Evolutionary conservation across 1,284 basidiomycete species (phyloP).

Genomic region (Ganoderma meredithae): DNA sequence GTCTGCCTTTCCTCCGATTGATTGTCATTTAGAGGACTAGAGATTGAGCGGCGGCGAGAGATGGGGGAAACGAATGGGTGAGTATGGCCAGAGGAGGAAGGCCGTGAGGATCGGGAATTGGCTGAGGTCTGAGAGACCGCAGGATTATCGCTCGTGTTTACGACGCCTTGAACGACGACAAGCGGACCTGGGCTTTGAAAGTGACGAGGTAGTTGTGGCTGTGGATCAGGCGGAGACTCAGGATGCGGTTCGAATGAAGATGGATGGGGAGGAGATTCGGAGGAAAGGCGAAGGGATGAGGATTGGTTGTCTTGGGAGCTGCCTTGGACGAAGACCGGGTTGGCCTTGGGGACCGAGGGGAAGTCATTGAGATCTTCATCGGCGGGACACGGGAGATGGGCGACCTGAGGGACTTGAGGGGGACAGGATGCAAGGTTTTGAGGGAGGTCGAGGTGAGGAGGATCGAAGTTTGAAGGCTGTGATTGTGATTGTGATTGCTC

Average conservation of each 20-base stretch:
- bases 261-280: constrained; percentile 14
- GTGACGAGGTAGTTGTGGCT: constrained; percentile 44
- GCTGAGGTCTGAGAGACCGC: constrained; percentile 33
- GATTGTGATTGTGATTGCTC: background rate
- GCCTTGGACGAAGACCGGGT: constrained; percentile 25
- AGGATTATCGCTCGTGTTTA: constrained; percentile 72
- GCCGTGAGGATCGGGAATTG: constrained; percentile 20
- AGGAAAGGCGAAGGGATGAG: constrained; percentile 15
- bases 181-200: constrained; percentile 79
- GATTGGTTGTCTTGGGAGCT: constrained; percentile 28
- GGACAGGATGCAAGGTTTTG: background rate
- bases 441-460: background rate
- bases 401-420: background rate
- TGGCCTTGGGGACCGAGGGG: constrained; percentile 19
- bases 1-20: constrained; percentile 31
- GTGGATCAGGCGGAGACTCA: constrained; percentile 16
- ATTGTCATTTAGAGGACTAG: constrained; percentile 19
- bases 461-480: constrained; percentile 2
- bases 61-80: constrained; percentile 1
- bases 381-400: background rate
- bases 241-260: background rate
- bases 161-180: constrained; percentile 82
- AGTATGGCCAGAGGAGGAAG: constrained; percentile 20
- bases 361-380: constrained; percentile 29
- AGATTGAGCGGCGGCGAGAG: constrained; percentile 32